Conservation (phyloP, 257 asterid species). For the Scutellaria baicalensis region DNA sequence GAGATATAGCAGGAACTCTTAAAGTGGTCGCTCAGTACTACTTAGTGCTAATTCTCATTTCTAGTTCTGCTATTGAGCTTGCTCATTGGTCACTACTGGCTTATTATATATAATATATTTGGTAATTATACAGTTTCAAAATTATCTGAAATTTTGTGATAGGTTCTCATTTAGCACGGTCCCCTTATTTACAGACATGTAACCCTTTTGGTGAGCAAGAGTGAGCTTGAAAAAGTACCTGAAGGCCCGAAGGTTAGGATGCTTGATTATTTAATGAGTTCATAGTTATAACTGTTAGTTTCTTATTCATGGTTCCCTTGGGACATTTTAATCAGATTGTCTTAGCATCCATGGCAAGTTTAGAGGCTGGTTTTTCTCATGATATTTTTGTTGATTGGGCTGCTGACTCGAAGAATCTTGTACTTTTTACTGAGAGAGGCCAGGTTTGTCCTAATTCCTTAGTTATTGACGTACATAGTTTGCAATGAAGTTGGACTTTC, state of each 20-base stretch:
- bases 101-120: not conserved
- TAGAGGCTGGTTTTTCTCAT: conserved; percentile 95
- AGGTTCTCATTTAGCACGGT: conserved; percentile 22
- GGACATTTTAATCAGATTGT: conserved; percentile 54
- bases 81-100: not conserved
- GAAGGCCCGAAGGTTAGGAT: conserved; percentile 80
- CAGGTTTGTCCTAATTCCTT: conserved; percentile 55
- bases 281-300: conserved; percentile 16
- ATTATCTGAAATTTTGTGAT: conserved; percentile 6
- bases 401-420: conserved; percentile 87
- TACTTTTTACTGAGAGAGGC: conserved; percentile 94
- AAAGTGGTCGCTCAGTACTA: not conserved
- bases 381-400: conserved; percentile 99
- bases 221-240: conserved; percentile 76
- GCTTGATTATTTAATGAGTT: conserved; percentile 1
- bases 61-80: conserved; percentile 8
- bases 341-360: conserved; percentile 94
- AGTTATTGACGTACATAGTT: conserved; percentile 3
- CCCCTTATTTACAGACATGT: conserved; percentile 55
- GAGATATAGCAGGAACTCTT: not conserved
- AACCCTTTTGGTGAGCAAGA: conserved; percentile 60
- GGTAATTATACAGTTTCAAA: not conserved
- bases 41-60: not conserved
- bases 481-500: not conserved
- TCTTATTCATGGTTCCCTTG: conserved; percentile 9